These are phyloP conservation scores for Amanita polypyramis DNA, from an alignment of 768 basidiomycete species.

Conservation along the genomic window DNA sequence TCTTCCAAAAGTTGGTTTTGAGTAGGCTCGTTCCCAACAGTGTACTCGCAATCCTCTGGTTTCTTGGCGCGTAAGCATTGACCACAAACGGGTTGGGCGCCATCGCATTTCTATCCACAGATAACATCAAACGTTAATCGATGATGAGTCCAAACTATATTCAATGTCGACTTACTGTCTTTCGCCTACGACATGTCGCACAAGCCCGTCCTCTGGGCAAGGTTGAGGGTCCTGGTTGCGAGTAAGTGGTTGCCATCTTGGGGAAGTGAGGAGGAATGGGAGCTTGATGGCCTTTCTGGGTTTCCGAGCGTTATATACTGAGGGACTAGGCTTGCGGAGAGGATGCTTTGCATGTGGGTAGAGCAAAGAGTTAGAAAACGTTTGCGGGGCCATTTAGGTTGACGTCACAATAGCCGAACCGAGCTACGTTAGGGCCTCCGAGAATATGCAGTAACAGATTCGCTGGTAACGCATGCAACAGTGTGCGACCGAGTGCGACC, in stretches of 20 bases:
- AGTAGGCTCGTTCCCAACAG: slow-evolving; percentile 33
- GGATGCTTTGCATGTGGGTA: not conserved
- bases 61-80: slow-evolving; percentile 38
- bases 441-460: not conserved
- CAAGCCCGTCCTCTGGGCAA: slow-evolving; percentile 20
- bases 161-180: slow-evolving; percentile 14
- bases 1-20: slow-evolving; percentile 41
- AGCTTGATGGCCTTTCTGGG: not conserved
- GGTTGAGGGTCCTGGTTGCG: slow-evolving; percentile 3
- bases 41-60: slow-evolving; percentile 53
- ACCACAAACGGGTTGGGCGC: slow-evolving; percentile 38
- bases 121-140: not conserved
- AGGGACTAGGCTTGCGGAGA: not conserved
- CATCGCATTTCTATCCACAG: slow-evolving; percentile 40
- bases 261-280: not conserved
- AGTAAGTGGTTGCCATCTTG: slow-evolving; percentile 2
- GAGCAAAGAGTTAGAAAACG: not conserved
- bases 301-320: not conserved
- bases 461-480: not conserved
- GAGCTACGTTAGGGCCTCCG: slow-evolving; percentile 1
- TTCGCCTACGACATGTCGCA: slow-evolving; percentile 21
- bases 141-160: no score
- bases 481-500: slow-evolving; percentile 6
- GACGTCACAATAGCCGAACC: slow-evolving; percentile 6
- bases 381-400: slow-evolving; percentile 1